Conservation (phyloP, 805 yeast genomes). For the Ogataea saltuana region DNA sequence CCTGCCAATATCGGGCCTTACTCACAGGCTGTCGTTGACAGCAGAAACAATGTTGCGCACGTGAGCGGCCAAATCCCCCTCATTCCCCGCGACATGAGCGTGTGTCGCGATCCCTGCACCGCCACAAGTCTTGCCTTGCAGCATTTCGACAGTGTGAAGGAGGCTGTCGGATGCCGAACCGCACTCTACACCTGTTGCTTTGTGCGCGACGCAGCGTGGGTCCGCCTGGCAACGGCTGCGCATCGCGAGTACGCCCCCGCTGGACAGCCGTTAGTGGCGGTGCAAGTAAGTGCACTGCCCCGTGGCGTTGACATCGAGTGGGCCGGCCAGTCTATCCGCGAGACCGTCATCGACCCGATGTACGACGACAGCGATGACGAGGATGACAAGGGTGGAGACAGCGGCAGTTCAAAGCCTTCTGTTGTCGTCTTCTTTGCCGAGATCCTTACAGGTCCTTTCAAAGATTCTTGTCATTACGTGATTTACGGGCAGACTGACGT, state of each 20-base stretch:
- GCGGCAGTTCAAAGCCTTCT: conserved; percentile 1
- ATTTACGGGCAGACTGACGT: conserved; percentile 23
- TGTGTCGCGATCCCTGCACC: conserved; percentile 34
- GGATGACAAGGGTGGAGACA: too few relatives aligned
- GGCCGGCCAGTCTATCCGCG: conserved; percentile 61
- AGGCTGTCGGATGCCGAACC: conserved; percentile 47
- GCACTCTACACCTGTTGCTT: conserved; percentile 57
- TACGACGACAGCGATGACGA: conserved; percentile 24
- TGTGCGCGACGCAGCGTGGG: conserved; percentile 39
- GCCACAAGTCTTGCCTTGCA: conserved; percentile 65
- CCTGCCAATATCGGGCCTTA: conserved; percentile 98
- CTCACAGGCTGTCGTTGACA: conserved; percentile 73
- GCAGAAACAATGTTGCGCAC: conserved; percentile 49
- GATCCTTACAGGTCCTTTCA: conserved; percentile 25
- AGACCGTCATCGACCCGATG: conserved; percentile 37
- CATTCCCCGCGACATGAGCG: conserved; percentile 66
- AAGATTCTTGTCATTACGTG: conserved; percentile 21
- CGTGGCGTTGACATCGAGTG: conserved; percentile 68
- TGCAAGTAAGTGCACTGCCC: conserved; percentile 60
- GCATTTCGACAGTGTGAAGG: conserved; percentile 66
- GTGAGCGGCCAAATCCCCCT: conserved; percentile 93
- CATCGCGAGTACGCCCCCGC: conserved; percentile 47
- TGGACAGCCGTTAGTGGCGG: conserved; percentile 44
- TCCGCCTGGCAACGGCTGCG: conserved; percentile 35
- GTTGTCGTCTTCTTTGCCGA: conserved; percentile 42